phyloP scores from a whole-genome alignment of 2,329 filamentous ascomycete genomes.

The Thermothelomyces thermophilus region DNA sequence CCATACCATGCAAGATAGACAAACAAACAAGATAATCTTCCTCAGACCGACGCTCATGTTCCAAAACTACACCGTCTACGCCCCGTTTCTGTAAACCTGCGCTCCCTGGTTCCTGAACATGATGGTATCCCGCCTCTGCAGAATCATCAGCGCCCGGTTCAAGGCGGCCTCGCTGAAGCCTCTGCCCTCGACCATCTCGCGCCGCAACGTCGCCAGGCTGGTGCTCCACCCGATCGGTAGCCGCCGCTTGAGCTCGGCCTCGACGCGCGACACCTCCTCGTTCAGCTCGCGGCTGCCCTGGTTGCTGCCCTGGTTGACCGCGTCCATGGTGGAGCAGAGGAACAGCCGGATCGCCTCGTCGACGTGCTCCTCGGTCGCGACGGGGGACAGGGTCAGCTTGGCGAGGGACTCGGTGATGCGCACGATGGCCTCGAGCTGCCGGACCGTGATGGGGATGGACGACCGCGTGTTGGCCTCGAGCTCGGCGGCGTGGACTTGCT shows the following conservation, averaged over 20 bases:
- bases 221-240: constrained; percentile 95
- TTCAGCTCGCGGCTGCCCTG: constrained; percentile 82
- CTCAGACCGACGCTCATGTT: constrained; percentile 10
- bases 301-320: constrained; percentile 81
- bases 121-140: constrained; percentile 83
- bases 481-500: constrained; percentile 88
- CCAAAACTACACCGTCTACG: constrained; percentile 35
- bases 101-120: constrained; percentile 71
- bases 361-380: constrained; percentile 86
- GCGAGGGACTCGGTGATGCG: constrained; percentile 95
- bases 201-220: constrained; percentile 73
- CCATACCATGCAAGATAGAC: constrained; percentile 6
- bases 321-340: constrained; percentile 95
- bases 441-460: constrained; percentile 94
- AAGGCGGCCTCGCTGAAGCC: constrained; percentile 84
- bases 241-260: constrained; percentile 79
- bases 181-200: constrained; percentile 88
- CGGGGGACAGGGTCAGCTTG: constrained; percentile 77
- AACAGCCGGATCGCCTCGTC: constrained; percentile 97
- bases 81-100: constrained; percentile 68
- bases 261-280: constrained; percentile 79
- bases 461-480: constrained; percentile 83
- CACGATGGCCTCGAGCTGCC: constrained; percentile 93
- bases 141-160: constrained; percentile 74
- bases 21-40: not conserved